These are phyloP conservation scores for Ampelomyces quisqualis DNA, from an alignment of 2,329 filamentous ascomycete genomes.

Conservation along the genomic window DNA sequence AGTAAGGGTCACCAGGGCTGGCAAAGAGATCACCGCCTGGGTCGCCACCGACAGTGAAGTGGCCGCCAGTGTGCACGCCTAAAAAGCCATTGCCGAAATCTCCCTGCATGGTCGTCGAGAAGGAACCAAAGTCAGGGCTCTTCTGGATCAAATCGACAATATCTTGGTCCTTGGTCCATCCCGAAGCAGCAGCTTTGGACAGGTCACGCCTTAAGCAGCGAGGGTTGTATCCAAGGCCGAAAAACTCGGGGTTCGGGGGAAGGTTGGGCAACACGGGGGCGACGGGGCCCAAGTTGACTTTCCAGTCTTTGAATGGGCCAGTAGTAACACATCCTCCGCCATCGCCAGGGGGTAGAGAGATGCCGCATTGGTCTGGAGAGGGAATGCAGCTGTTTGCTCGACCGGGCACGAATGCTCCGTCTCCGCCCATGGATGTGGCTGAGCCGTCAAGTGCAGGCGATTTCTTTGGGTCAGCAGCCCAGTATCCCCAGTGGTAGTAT, in stretches of 20 bases:
- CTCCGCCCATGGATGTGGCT: constrained; percentile 50
- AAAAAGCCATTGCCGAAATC: constrained; percentile 40
- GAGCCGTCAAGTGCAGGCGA: constrained; percentile 60
- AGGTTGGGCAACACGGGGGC: constrained; percentile 36
- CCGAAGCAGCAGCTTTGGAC: constrained; percentile 1
- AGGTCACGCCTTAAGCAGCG: constrained; percentile 46
- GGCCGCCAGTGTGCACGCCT: constrained; percentile 51
- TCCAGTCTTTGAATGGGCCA: constrained; percentile 54
- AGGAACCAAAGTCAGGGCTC: constrained; percentile 17
- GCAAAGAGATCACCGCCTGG: constrained; percentile 50
- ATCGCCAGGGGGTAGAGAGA: constrained; percentile 51
- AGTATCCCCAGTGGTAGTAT: constrained; percentile 57
- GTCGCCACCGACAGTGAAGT: constrained; percentile 51
- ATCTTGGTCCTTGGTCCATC: constrained; percentile 14
- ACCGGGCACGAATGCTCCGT: constrained; percentile 43
- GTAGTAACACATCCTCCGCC: constrained; percentile 58
- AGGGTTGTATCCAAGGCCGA: constrained; percentile 41
- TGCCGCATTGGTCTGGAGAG: constrained; percentile 17
- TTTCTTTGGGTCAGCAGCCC: constrained; percentile 46
- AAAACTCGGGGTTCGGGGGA: constrained; percentile 30
- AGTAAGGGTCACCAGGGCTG: constrained; percentile 50
- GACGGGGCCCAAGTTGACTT: constrained; percentile 53
- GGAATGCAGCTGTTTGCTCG: constrained; percentile 37
- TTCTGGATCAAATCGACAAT: constrained; percentile 17
- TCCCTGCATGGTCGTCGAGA: constrained; percentile 45